Evolutionary conservation across 495 filamentous ascomycete genomes (phyloP), one percentile per base, ranked within the genome.

Genomic region (Talaromyces wortmannii): DNA sequence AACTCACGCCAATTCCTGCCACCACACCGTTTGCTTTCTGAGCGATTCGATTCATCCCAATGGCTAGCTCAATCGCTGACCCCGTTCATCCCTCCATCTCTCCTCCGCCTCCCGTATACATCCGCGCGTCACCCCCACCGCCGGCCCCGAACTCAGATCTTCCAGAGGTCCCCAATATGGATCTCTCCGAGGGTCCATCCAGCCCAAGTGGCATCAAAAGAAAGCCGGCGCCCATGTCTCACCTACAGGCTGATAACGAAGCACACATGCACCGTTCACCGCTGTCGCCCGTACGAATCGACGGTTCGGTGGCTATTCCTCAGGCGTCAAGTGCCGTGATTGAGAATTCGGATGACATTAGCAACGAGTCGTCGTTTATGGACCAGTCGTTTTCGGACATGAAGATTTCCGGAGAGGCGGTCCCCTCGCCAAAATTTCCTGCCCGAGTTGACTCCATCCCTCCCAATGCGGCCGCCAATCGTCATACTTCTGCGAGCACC

Each of bases 361-460:
- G 59, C 23, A 56, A 29, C 60, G 62, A 44, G 55, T 68, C 1
- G 61, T 65, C 18, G 55, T 61, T 7, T 40, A 61, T 44, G 60
- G 59, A 70, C 5, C 50, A 70, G 54, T 66, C 69, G 4, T 55
- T 75, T 6, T 48, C 53, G 15, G 16, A 10, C 29, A 55, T 55
- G 31, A 48, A 48, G 29, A 36, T 55, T 43, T 48, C 45, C 12
- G 53, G 45, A 63, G 29, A 66, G 15, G 62, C 64, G 4, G 56
- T 73, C 45, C 68, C 68, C n/a, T 70, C 78, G 53, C 63, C 68
- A 10, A 73, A 78, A 55, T 67, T 75, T 31, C 77, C 77, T 6
- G 73, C 70, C 0, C 73, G 69, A 17, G 73, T 66, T 15, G 67
- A 70, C 51, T 77, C 72, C 2, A 48, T 57, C n/a, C 64, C 58